Evolutionary conservation across 768 basidiomycete genomes (phyloP), one percentile per base, ranked within the genome.

Genomic region (Boletus tomentosulus): DNA sequence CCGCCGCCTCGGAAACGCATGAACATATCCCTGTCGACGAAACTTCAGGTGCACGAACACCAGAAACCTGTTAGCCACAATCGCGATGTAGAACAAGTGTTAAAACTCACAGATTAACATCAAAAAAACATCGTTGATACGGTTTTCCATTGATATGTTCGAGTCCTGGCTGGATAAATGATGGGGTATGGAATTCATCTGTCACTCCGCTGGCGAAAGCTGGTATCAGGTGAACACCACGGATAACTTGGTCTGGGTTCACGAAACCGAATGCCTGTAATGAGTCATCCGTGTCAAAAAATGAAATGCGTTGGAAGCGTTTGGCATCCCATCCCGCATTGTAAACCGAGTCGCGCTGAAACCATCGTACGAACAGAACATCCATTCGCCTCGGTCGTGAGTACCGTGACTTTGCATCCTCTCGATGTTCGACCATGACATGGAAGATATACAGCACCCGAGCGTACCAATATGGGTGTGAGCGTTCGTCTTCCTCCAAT

Each of bases 311-410:
- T 38, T 8, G 37, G n/a, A 38, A 38, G 3, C 16, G 60, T n/a
- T 66, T 59, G 0, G 55, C 37, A 4, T 60, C 55, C 55, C 70
- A 68, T 2, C 76, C 71, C 13, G 57, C 59, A 1, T 24, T 31
- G 46, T 51, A 63, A 4, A 39, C 52, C 0, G 47, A 56, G 35
- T 77, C 71, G 0, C 51, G 43, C 2, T 67, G 66, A 42, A 75
- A 66, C 73, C 76, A 76, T 0, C 63, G 61, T 0, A 81, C 74
- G 62, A 73, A 79, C 2, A 80, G 55, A 16, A 80, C 71, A 2
- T 76, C 66, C 60, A 79, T 71, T 0, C 53, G 54, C 7, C 59
- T 46, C 4, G 43, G 50, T 0, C 24, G n/a, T 1, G 43, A 53
- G 19, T 33, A 51, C 2, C 22, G 22, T 4, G 63, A 48, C 1